A percentile compares a stretch with the other conserved stretches of the same genome.
These are phyloP conservation scores for Candida neerlandica DNA, from an alignment of 1,139 yeast species.

Conservation along the genomic window DNA sequence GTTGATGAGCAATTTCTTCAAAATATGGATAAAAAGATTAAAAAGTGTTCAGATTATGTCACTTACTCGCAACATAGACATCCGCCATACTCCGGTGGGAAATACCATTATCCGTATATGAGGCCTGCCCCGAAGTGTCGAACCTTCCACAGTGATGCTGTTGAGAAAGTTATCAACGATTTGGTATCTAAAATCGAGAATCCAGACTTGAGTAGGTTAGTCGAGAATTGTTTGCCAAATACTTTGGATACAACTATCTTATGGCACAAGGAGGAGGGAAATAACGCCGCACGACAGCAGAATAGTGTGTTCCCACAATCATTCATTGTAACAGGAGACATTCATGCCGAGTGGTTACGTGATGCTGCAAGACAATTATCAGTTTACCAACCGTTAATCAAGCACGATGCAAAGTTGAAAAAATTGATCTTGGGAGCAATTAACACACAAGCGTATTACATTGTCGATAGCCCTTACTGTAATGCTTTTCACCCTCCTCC, in stretches of 20 bases:
- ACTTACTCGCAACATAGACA: slow-evolving; percentile 47
- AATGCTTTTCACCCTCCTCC: slow-evolving; percentile 91
- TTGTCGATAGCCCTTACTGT: slow-evolving; percentile 72
- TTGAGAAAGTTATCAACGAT: slow-evolving; percentile 63
- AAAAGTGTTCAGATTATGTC: slow-evolving; percentile 44
- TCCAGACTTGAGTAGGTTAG: slow-evolving; percentile 69
- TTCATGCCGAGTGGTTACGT: slow-evolving; percentile 87
- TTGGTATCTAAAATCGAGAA: slow-evolving; percentile 53
- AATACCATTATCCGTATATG: slow-evolving; percentile 63
- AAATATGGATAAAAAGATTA: slow-evolving; percentile 22
- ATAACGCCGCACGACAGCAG: slow-evolving; percentile 12
- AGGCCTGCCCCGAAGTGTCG: slow-evolving; percentile 74
- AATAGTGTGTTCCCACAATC: slow-evolving; percentile 26
- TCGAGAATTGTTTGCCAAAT: slow-evolving; percentile 85
- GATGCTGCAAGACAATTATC: slow-evolving; percentile 85
- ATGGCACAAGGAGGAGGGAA: slow-evolving; percentile 51
- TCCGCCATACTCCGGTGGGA: slow-evolving; percentile 52
- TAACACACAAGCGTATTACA: slow-evolving; percentile 70
- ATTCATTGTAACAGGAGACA: slow-evolving; percentile 87
- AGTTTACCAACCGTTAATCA: slow-evolving; percentile 67
- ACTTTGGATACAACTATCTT: slow-evolving; percentile 85
- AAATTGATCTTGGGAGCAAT: slow-evolving; percentile 75
- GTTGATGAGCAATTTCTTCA: slow-evolving; percentile 13
- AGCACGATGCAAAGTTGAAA: slow-evolving; percentile 51
- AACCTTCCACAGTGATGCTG: slow-evolving; percentile 64